Evolutionary conservation across 768 basidiomycete genomes (phyloP), one percentile per base, ranked within the genome.

Genomic region (Tylopilus intermedius): DNA sequence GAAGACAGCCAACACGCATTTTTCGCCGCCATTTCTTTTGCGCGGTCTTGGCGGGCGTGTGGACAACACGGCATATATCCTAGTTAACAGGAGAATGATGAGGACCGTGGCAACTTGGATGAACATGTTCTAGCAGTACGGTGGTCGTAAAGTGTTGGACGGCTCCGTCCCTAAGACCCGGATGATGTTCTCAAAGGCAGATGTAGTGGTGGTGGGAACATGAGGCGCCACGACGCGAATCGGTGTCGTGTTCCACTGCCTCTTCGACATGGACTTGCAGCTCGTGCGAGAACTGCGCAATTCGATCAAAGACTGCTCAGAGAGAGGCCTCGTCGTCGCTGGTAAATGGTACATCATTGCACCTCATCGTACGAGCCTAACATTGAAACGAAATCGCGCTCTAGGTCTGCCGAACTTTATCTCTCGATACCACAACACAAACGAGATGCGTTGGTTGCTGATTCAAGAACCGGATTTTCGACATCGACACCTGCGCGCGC

Each of bases 381-480:
- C 52, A 45, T 58, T 60, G 57, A 57, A 58, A 43, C 45, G 21
- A 53, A 42, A 53, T 45, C 54, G 47, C 61, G 18, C 44, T 45
- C 30, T 55, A 92, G 90, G 90, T 81, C 86, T 24, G 83, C 88
- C 24, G 90, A 92, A 62, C 73, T 92, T 27, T 72, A 89, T 50
- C 72, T 86, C 26, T 79, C 86, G 13, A 72, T 84, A 30, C 77
- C 83, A 4, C 53, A 70, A 18, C 64, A 71, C 42, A 82, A 78
- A 65, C 74, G 79, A 54, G 71, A 67, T 38, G 52, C 64, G 9
- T 57, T 64, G 9, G 52, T 59, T 29, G 50, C 67, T 8, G 62
- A 63, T 21, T 55, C 64, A 38, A 54, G 64, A 22, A 56, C 69
- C n/a, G 55, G 66, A 9, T 80, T 83, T 59, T 78, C 80, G 27